phyloP scores from a whole-genome alignment of 306 rosid species.

The Heteromeles arbutifolia region DNA sequence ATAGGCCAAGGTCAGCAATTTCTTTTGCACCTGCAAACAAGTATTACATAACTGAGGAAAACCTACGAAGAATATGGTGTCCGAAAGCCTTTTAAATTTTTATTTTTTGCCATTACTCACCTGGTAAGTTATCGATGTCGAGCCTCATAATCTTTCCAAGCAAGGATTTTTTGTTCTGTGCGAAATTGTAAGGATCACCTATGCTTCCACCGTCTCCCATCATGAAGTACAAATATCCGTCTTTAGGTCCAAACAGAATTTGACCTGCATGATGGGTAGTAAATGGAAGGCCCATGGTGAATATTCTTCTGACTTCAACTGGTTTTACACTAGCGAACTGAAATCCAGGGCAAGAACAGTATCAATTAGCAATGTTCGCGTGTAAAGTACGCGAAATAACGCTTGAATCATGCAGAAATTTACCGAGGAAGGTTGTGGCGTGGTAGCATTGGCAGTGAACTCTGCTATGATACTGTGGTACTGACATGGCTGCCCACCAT shows the following conservation, averaged over 20 bases:
- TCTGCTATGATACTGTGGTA: constrained; percentile 30
- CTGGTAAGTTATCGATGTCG: constrained; percentile 25
- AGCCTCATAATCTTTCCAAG: constrained; percentile 40
- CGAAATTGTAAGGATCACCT: constrained; percentile 32
- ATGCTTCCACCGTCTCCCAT: constrained; percentile 31
- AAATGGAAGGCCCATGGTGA: constrained; percentile 38
- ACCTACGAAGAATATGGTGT: neutral
- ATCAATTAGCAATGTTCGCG: neutral
- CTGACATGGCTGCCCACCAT: constrained; percentile 32
- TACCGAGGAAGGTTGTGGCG: neutral
- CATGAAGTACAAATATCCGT: constrained; percentile 34
- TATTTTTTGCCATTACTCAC: constrained; percentile 1
- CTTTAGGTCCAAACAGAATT: constrained; percentile 32
- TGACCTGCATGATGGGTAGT: constrained; percentile 33
- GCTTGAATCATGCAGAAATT: neutral
- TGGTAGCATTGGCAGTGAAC: constrained; percentile 23
- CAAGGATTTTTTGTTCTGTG: constrained; percentile 37
- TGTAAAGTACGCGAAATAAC: neutral
- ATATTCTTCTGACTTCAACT: constrained; percentile 32
- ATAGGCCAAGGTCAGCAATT: constrained; percentile 12
- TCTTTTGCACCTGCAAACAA: constrained; percentile 9
- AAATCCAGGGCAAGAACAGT: neutral
- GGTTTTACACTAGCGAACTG: constrained; percentile 16
- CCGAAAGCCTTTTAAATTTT: neutral
- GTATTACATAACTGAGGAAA: neutral